Evolutionary conservation across 768 basidiomycete species (phyloP), one percentile per base, ranked within the genome.

Genomic region (Kwoniella shandongensis): DNA sequence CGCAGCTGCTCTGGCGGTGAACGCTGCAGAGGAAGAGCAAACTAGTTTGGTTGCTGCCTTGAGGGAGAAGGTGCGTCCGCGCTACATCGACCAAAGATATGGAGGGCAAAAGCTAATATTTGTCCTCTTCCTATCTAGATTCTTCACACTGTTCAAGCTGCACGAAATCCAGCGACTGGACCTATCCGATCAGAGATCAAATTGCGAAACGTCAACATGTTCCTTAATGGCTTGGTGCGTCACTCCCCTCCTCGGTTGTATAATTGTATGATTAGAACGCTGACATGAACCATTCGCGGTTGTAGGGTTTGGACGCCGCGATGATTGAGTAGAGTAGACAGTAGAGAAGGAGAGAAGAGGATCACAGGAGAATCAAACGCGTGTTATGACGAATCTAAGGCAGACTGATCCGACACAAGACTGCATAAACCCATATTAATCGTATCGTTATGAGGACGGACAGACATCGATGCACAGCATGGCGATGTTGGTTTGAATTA

Each of bases 131-230:
- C n/a, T n/a, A n/a, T n/a, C n/a, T 35, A 70, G 69, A 76, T 76
- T 38, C 81, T 98, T 44, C 91, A 93, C 71, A 91, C 88, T 65
- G 89, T 97, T 29, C 77, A 86, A 64, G 85, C 83, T 50, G 88
- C 86, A 27, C 85, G 86, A 71, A 87, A 88, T 70, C 61, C 66
- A 85, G 87, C 47, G 86, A 85, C 84, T 81, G 83, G 44, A 76
- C 80, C 46, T 83, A 86, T 63, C 86, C 89, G 76, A 59, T 79
- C 78, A n/a, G 81, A 86, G 61, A 83, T 86, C 66, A 91, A 89
- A 79, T 79, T 96, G 64, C 85, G 85, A 51, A 98, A 98, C 77
- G 91, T 97, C 68, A 92, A 99, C 79, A 80, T 94, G 57, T 78
- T 81, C 58, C 67, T 81, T 45, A 76, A 79, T 59, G 78, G 68